phyloP scores from a whole-genome alignment of 805 yeast genomes.

The Saturnispora besseyi region DNA sequence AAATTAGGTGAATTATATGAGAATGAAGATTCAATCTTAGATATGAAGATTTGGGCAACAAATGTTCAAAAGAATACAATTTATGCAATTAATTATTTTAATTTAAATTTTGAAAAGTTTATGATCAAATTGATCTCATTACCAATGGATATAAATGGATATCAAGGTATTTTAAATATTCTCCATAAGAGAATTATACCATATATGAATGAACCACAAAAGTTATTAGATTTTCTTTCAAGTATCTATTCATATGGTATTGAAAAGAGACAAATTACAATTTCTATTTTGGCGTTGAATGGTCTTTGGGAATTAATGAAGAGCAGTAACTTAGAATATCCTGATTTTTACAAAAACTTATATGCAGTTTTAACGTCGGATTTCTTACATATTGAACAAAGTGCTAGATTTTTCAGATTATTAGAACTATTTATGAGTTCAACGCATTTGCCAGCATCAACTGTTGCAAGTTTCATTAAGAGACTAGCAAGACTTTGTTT shows the following conservation, averaged over 20 bases:
- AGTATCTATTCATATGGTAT: slow-evolving; percentile 58
- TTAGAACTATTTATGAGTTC: slow-evolving; percentile 80
- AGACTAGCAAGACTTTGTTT: slow-evolving; percentile 65
- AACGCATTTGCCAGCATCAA: slow-evolving; percentile 73
- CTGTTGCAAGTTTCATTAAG: slow-evolving; percentile 87
- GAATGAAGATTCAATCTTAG: slow-evolving; percentile 25
- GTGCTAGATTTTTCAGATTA: slow-evolving; percentile 81
- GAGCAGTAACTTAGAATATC: slow-evolving; percentile 78
- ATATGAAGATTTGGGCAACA: slow-evolving; percentile 23
- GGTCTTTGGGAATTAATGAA: slow-evolving; percentile 83
- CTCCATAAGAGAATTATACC: slow-evolving; percentile 84
- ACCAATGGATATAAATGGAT: slow-evolving; percentile 38
- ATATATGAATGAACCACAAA: slow-evolving; percentile 65
- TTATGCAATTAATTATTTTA: slow-evolving; percentile 34
- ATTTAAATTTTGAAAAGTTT: slow-evolving; percentile 57
- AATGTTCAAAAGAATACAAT: slow-evolving; percentile 38
- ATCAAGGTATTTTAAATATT: slow-evolving; percentile 57
- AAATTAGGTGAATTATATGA: slow-evolving; percentile 24
- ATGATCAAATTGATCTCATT: slow-evolving; percentile 49
- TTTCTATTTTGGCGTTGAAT: slow-evolving; percentile 65
- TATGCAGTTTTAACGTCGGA: slow-evolving; percentile 72
- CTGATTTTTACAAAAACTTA: slow-evolving; percentile 75
- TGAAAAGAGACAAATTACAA: slow-evolving; percentile 24
- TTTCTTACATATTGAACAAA: slow-evolving; percentile 65
- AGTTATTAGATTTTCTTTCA: slow-evolving; percentile 87